These are phyloP conservation scores for Neopestalotiopsis rosae DNA, from an alignment of 2,329 filamentous ascomycete genomes.

Conservation along the genomic window DNA sequence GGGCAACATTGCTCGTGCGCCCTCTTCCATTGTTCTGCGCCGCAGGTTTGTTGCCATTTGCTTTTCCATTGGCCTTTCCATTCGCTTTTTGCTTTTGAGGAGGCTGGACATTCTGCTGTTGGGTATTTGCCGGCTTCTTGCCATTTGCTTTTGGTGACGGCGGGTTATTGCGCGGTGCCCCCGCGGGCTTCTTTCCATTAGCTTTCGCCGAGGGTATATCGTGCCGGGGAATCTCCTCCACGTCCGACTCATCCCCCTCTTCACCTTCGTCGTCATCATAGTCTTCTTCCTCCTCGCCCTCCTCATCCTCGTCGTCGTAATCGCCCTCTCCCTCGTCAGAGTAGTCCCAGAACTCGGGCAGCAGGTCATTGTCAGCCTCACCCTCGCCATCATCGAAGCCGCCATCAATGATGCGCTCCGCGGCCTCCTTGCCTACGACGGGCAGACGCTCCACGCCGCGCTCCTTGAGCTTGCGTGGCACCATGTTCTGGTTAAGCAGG, in stretches of 20 bases:
- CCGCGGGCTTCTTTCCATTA: background rate
- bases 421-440: conserved; percentile 45
- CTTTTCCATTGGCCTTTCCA: background rate
- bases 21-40: background rate
- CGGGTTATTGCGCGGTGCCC: background rate
- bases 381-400: conserved; percentile 44
- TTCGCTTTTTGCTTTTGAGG: conserved; percentile 4
- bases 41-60: background rate
- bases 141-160: background rate
- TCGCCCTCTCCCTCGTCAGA: conserved; percentile 27
- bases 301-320: conserved; percentile 3
- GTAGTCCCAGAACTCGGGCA: conserved; percentile 42
- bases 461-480: conserved; percentile 41
- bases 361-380: conserved; percentile 48
- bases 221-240: background rate
- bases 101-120: background rate
- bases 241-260: background rate
- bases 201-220: background rate
- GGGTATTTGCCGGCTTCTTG: background rate
- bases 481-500: conserved; percentile 49
- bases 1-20: background rate
- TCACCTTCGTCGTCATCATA: background rate
- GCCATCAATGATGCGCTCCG: conserved; percentile 40
- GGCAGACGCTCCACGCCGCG: conserved; percentile 43
- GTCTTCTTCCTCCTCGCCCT: background rate